phyloP scores from a whole-genome alignment of 176 grass and related monocot species.

The Pontederia paniculata region DNA sequence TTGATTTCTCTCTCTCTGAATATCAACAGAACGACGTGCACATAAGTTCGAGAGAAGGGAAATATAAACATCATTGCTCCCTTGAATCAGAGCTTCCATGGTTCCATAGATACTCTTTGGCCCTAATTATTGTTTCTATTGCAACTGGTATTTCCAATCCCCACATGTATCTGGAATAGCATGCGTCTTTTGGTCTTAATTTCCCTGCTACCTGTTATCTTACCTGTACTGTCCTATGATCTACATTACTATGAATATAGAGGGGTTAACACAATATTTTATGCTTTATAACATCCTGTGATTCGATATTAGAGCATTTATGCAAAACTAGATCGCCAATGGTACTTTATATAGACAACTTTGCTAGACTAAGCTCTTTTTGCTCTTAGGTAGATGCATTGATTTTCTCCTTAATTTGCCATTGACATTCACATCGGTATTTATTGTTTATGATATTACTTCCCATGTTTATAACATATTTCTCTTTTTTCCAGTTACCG shows the following conservation, averaged over 20 bases:
- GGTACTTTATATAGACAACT: too few species aligned
- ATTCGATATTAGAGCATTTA: too few species aligned
- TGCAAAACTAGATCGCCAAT: too few species aligned
- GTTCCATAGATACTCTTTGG: slow-evolving; percentile 36
- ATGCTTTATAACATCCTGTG: too few species aligned
- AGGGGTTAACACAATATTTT: too few species aligned
- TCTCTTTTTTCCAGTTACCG: slow-evolving; percentile 5
- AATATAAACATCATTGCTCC: slow-evolving; percentile 39
- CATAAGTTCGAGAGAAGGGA: slow-evolving; percentile 5
- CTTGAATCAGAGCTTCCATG: slow-evolving; percentile 57
- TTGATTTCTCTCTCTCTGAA: slow-evolving; percentile 58
- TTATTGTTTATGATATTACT: neutral
- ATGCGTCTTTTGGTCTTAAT: too few species aligned
- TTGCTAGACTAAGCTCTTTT: too few species aligned
- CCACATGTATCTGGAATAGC: too few species aligned
- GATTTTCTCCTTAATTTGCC: neutral
- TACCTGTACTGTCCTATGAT: neutral
- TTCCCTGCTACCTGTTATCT: neutral
- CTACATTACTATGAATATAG: too few species aligned
- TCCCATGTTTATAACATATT: too few species aligned
- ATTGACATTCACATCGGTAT: neutral
- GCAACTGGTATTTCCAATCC: slow-evolving; percentile 32
- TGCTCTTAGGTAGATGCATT: neutral
- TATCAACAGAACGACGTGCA: slow-evolving; percentile 24
- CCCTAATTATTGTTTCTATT: slow-evolving; percentile 36